phyloP scores from a whole-genome alignment of 2,329 filamentous ascomycete genomes.

The Pseudogymnoascus sp. region DNA sequence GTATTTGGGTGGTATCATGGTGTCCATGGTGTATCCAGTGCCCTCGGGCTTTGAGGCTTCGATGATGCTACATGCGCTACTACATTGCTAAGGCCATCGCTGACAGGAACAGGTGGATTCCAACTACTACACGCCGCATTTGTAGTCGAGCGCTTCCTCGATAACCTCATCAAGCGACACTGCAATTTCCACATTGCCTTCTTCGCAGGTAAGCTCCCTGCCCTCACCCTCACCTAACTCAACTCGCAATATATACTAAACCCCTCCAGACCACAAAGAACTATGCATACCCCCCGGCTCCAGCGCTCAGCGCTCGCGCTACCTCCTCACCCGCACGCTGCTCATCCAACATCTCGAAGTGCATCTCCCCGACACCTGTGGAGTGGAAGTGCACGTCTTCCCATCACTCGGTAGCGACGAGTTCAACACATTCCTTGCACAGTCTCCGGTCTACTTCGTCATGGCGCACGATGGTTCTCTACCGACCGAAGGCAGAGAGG shows the following conservation, averaged over 20 bases:
- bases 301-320: conserved; percentile 32
- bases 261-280: conserved; percentile 34
- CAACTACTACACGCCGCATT: conserved; percentile 66
- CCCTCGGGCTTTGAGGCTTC: too few relatives aligned
- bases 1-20: background rate
- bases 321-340: conserved; percentile 52
- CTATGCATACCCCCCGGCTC: conserved; percentile 46
- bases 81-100: background rate
- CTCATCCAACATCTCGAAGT: conserved; percentile 52
- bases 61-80: background rate
- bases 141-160: conserved; percentile 58
- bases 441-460: conserved; percentile 54
- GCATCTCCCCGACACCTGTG: conserved; percentile 18
- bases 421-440: conserved; percentile 48
- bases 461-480: conserved; percentile 56
- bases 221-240: background rate
- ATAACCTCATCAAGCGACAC: conserved; percentile 50
- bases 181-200: conserved; percentile 67
- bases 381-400: conserved; percentile 33
- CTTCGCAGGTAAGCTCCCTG: conserved; percentile 36
- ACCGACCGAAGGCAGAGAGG: background rate
- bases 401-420: conserved; percentile 36
- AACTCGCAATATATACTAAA: conserved; percentile 13
- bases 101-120: conserved; percentile 43
- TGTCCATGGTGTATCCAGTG: background rate